Percentiles rank a stretch among this genome's conserved stretches.
Evolutionary conservation across 768 basidiomycete species (phyloP).

Genomic region (Auriscalpium orientale): DNA sequence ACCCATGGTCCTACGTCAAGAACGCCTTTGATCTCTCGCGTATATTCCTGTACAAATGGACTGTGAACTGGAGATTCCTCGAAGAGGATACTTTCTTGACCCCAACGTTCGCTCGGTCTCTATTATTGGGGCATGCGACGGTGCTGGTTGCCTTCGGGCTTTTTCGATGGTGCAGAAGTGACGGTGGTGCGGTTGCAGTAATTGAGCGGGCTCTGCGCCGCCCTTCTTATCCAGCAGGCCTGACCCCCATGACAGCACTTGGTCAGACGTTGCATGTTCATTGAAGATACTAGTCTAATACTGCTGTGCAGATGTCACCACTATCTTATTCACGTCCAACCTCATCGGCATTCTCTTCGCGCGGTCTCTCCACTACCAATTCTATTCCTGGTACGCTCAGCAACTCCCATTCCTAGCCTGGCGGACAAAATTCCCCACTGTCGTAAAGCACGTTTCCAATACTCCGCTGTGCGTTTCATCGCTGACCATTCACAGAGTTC

Average conservation of each 20-base stretch:
- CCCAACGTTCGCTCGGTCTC: slow-evolving; percentile 44
- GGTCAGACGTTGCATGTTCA: slow-evolving; percentile 38
- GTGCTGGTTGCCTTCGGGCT: slow-evolving; percentile 60
- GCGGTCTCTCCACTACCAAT: slow-evolving; percentile 94
- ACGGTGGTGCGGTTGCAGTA: slow-evolving; percentile 59
- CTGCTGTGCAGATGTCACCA: slow-evolving; percentile 53
- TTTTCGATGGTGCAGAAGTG: slow-evolving; percentile 65
- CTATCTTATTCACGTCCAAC: slow-evolving; percentile 85
- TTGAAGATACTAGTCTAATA: slow-evolving; percentile 11
- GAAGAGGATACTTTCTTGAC: slow-evolving; percentile 71
- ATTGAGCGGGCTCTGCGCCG: slow-evolving; percentile 44
- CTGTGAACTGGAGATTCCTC: slow-evolving; percentile 94
- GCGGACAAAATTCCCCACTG: slow-evolving; percentile 57
- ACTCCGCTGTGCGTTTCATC: background rate
- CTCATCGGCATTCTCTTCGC: slow-evolving; percentile 88
- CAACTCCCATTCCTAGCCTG: slow-evolving; percentile 81
- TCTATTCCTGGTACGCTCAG: slow-evolving; percentile 95
- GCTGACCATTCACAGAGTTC: slow-evolving; percentile 1
- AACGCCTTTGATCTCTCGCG: slow-evolving; percentile 84
- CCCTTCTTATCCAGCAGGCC: slow-evolving; percentile 43
- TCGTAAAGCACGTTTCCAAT: slow-evolving; percentile 45
- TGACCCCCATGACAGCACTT: slow-evolving; percentile 44
- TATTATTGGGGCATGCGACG: slow-evolving; percentile 61
- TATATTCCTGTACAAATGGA: slow-evolving; percentile 92
- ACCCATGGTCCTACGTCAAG: slow-evolving; percentile 57